Base-by-base conservation (phyloP, 257 asterid species). In the Oldenlandia corymbosa region DNA sequence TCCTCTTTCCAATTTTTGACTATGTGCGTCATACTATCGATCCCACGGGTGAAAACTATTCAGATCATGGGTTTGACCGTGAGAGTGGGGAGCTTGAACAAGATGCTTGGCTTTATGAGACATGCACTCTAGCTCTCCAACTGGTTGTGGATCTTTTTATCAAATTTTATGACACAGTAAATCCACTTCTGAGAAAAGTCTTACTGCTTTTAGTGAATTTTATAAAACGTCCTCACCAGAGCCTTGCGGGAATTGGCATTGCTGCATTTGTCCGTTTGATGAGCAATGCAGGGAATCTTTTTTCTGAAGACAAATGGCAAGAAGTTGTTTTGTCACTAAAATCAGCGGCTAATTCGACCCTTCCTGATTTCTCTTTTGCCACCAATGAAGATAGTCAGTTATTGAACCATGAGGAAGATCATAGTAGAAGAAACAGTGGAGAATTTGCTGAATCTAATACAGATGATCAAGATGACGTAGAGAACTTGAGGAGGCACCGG, bases 251-350 rank as follows among this genome's bases (percentile, higher is more conserved):
- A 67, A 85, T 93, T 50, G 99, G 99, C 45, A 90, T 90, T 80
- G 95, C 99, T 72, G 99, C 99, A 68, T 93, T 90, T 80, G 99
- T 93, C 77, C 97, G 97, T 67, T 79, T 93, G 77, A 85, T 93
- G 96, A 90, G 95, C 86, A 84, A 87, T 74, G 95, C 99, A 30
- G 99, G 96, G 71, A 84, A 80, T 68, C 81, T 90, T 78, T 90
- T 93, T 75, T 71, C 90, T 60, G 99, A 90, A 75, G 93, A 93
- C 73, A 90, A 90, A 80, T 90, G 97, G 99, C 78, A 79, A 20
- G 94, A 90, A 50, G 96, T 90, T 68, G 99, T 93, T 71, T 70
- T 84, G 31, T 84, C 95, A 75, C 90, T 93, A 66, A 86, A 86
- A 79, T 96, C 82, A 71, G 99, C 87, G 3, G 83, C 96, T 45